Base-by-base conservation (phyloP, 371 early-diverging fungal species). In the Vairimorpha ceranae region DNA sequence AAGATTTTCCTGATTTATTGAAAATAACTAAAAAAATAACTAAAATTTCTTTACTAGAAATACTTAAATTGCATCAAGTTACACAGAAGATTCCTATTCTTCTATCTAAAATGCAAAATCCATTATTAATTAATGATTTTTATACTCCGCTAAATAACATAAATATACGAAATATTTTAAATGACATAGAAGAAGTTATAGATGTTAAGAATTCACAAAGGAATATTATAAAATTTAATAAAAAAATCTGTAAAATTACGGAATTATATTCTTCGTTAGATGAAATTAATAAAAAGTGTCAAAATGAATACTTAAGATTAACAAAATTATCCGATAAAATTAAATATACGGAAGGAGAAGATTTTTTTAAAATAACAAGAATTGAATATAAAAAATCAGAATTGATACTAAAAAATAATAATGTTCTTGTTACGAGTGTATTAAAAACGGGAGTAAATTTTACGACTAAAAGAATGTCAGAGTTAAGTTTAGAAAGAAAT, bases 401-500 rank as follows among this genome's bases (percentile, higher is more conserved):
- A 46, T 35, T 59, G 10, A 33, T 52, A 35, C 67, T 82, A 43
- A 67, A 72, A 46, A 79, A 70, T 32, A 56, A 71, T 25, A 70
- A 66, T 19, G 77, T 79, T 65, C 61, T 81, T 21, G 69, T 73
- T 27, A 36, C 70, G 10, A 68, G 54, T 46, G 23, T 81, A 10
- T 67, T 72, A 35, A 85, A 83, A 70, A 76, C 68, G 7, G 83
- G 85, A 14, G 75, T 85, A 1, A 32, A 65, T 33, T 82, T 85
- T 72, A 76, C 79, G 8, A 80, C 83, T 3, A 70, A 70, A 48
- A 60, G 27, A 10, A 19, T 79, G 17, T 59, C 59, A 8, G 41
- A 45, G 19, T 33, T 64, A 41, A 66, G 61, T 65, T 32, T 27
- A 27, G 38, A 72, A 56, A 29, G 65, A 7, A 59, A 38, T 27